These are phyloP conservation scores for Podospora fimiseda DNA, from an alignment of 495 filamentous ascomycete genomes.

Conservation along the genomic window DNA sequence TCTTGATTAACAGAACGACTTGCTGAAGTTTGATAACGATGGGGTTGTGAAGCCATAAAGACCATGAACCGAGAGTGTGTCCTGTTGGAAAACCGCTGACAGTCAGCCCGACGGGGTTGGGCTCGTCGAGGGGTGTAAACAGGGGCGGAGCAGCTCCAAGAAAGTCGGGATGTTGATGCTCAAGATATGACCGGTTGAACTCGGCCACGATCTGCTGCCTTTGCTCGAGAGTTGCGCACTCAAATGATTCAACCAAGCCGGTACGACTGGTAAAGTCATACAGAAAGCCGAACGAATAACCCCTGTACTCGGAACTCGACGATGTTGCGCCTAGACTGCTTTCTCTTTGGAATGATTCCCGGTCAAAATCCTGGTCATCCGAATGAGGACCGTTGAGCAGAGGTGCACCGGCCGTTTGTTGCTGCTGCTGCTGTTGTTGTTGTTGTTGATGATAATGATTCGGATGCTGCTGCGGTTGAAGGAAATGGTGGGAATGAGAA, in stretches of 20 bases:
- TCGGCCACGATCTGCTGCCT: conserved; percentile 20
- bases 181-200: conserved; percentile 16
- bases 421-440: neutral
- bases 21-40: conserved; percentile 21
- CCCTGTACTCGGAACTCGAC: conserved; percentile 8
- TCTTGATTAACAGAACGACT: conserved; percentile 22
- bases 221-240: conserved; percentile 23
- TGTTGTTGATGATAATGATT: conserved; percentile 1
- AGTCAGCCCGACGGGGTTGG: neutral
- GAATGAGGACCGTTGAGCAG: too few relatives aligned
- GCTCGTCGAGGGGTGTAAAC: neutral
- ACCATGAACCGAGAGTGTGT: conserved; percentile 7
- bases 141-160: neutral
- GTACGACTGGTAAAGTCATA: conserved; percentile 27
- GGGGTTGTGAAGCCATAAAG: conserved; percentile 21
- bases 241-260: conserved; percentile 26
- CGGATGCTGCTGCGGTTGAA: too few relatives aligned
- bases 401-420: too few relatives aligned
- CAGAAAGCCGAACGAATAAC: conserved; percentile 23
- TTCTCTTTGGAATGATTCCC: conserved; percentile 2
- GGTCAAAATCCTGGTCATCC: too few relatives aligned
- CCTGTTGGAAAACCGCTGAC: neutral
- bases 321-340: neutral
- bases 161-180: conserved; percentile 9
- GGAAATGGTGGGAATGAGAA: too few relatives aligned